phyloP scores from a whole-genome alignment of 176 grass and related monocot genomes.

The Stipa capillata region DNA sequence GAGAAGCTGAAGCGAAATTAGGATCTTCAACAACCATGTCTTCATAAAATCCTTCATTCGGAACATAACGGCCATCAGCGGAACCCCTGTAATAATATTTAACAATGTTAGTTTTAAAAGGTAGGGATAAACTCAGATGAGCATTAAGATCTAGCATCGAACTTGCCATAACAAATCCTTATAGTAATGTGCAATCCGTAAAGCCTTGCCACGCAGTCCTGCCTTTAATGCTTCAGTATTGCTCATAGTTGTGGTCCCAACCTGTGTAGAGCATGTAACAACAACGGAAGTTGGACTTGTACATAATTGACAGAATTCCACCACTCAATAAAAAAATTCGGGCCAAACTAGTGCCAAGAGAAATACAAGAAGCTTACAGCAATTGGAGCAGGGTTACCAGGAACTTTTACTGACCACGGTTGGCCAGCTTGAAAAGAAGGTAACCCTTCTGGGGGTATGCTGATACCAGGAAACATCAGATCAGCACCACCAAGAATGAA shows the following conservation, averaged over 20 bases:
- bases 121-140: not conserved
- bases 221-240: constrained; percentile 61
- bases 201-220: constrained; percentile 83
- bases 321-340: not conserved
- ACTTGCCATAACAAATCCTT: constrained; percentile 87
- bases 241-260: constrained; percentile 80
- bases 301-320: constrained; percentile 20
- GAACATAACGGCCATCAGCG: constrained; percentile 65
- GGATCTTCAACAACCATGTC: constrained; percentile 87
- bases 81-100: constrained; percentile 64
- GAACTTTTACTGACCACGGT: constrained; percentile 86
- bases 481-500: constrained; percentile 80
- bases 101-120: not conserved
- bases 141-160: not conserved
- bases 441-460: constrained; percentile 67
- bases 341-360: not conserved
- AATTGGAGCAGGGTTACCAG: constrained; percentile 81
- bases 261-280: constrained; percentile 28
- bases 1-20: constrained; percentile 36
- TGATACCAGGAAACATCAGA: constrained; percentile 98
- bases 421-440: constrained; percentile 79
- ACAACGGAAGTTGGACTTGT: not conserved
- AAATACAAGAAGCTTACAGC: constrained; percentile 57
- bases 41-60: constrained; percentile 88
- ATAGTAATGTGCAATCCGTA: constrained; percentile 73